Conservation (phyloP, 345 rosid species). For the Gossypium anomalum region DNA sequence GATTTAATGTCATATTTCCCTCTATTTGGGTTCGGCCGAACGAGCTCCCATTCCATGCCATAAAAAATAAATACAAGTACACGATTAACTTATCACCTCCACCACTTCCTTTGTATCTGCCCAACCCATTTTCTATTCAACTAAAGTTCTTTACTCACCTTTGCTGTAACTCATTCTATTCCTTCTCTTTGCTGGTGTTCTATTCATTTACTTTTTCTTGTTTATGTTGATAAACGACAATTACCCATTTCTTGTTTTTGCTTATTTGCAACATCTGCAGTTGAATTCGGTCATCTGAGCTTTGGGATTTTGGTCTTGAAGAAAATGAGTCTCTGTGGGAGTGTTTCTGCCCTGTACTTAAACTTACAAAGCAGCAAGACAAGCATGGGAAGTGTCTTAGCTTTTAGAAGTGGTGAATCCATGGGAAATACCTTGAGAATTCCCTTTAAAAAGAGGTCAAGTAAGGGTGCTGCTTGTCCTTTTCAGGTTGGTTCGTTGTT, state of each 20-base stretch:
- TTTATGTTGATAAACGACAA: background rate
- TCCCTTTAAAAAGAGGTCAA: constrained; percentile 31
- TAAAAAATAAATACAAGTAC: background rate
- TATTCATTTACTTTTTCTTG: background rate
- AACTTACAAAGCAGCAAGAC: constrained; percentile 26
- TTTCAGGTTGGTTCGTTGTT: constrained; percentile 42
- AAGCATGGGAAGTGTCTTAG: constrained; percentile 21
- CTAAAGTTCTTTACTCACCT: background rate
- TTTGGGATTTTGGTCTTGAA: background rate
- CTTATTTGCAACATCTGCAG: background rate
- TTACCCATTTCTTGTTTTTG: constrained; percentile 1
- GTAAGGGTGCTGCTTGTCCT: constrained; percentile 29
- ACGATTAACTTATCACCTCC: background rate
- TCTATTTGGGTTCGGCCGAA: background rate
- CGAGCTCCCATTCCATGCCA: no score
- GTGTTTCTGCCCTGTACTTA: constrained; percentile 49
- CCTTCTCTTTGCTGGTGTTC: background rate
- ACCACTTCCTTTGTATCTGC: background rate
- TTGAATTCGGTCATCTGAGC: constrained; percentile 6
- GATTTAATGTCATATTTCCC: background rate
- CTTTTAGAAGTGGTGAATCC: constrained; percentile 40
- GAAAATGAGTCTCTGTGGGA: constrained; percentile 45
- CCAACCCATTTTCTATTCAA: background rate
- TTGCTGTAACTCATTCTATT: background rate
- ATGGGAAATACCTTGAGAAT: constrained; percentile 44